phyloP scores from a whole-genome alignment of 192 early-diverging fungal genomes.

The Entomortierella lignicola region DNA sequence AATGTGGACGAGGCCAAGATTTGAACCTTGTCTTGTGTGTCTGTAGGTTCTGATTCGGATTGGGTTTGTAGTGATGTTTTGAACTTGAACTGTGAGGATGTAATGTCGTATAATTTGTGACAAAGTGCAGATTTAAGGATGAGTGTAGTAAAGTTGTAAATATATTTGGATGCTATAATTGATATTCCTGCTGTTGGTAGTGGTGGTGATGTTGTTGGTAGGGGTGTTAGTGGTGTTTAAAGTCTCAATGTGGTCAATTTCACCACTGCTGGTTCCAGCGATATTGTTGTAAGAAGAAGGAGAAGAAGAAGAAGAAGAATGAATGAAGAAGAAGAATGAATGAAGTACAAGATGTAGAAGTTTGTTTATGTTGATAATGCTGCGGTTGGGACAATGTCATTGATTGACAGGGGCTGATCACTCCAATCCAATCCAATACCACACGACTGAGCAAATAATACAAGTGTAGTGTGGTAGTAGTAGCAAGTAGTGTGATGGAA shows the following conservation, averaged over 20 bases:
- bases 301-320: not conserved
- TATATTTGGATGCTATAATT: not conserved
- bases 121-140: not conserved
- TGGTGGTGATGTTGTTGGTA: not conserved
- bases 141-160: not conserved
- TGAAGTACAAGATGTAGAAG: not conserved
- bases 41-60: not conserved
- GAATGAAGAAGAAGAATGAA: too few species aligned
- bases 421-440: too few species aligned
- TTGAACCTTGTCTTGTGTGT: not conserved
- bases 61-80: not conserved
- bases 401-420: not conserved
- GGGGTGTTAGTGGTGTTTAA: not conserved
- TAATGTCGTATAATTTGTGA: not conserved
- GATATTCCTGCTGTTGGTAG: not conserved
- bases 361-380: constrained; percentile 2
- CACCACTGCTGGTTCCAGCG: not conserved
- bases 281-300: not conserved
- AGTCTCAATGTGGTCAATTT: not conserved
- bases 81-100: not conserved
- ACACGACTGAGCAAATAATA: too few species aligned
- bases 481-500: too few species aligned
- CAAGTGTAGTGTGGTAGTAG: too few species aligned
- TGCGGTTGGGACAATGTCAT: constrained; percentile 16
- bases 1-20: not conserved